Conservation (phyloP, 805 yeast genomes). For the Wickerhamiella bombiphila region DNA sequence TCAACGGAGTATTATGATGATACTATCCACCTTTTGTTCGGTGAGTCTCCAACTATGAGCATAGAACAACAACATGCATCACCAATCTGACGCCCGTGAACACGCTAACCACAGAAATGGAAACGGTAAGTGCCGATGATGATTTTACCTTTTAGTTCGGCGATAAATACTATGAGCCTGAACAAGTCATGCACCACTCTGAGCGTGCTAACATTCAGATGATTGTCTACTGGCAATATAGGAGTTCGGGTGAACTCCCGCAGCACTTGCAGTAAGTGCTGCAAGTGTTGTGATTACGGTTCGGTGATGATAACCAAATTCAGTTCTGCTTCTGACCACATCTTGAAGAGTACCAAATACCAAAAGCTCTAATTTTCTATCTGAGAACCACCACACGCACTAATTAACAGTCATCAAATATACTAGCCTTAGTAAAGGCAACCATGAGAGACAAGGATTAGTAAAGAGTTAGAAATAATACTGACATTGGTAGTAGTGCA, state of each 20-base stretch:
- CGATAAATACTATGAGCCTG: slow-evolving; percentile 2
- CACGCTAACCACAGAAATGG: too few relatives aligned
- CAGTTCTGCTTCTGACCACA: slow-evolving; percentile 23
- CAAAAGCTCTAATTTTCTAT: slow-evolving; percentile 21
- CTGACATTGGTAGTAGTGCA: too few relatives aligned
- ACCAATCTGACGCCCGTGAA: slow-evolving; percentile 22
- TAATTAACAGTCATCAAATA: too few relatives aligned
- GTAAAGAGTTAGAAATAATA: too few relatives aligned
- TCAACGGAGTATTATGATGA: slow-evolving; percentile 3
- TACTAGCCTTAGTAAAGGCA: too few relatives aligned
- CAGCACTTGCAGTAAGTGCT: neutral
- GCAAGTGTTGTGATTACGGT: neutral
- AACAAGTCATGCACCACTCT: slow-evolving; percentile 4
- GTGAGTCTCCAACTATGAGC: slow-evolving; percentile 16
- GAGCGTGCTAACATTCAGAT: neutral
- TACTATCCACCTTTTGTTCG: slow-evolving; percentile 5
- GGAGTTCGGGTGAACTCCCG: slow-evolving; percentile 10
- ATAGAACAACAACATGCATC: slow-evolving; percentile 19
- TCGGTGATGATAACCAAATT: slow-evolving; percentile 17
- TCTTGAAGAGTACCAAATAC: slow-evolving; percentile 17
- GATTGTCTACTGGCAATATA: neutral
- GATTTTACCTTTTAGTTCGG: slow-evolving; percentile 1
- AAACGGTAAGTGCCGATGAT: slow-evolving; percentile 3
- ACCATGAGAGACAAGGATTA: too few relatives aligned
- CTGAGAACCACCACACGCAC: too few relatives aligned